These are phyloP conservation scores for Colletotrichum sp. DNA, from an alignment of 2,329 filamentous ascomycete genomes.

Conservation along the genomic window DNA sequence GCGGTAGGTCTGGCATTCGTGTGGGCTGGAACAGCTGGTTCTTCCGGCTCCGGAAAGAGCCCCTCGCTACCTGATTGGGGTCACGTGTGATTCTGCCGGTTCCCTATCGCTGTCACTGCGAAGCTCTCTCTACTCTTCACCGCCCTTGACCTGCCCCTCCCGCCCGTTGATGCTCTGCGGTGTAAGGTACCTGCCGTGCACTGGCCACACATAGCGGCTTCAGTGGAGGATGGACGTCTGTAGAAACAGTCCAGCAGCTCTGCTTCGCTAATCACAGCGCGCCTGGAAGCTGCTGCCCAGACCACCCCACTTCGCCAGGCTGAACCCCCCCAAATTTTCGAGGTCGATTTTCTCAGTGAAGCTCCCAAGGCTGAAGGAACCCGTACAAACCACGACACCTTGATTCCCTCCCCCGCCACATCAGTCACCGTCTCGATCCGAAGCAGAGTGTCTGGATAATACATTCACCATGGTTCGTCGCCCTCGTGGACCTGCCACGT, in stretches of 20 bases:
- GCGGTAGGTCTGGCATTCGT: not conserved
- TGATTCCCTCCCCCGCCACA: not conserved
- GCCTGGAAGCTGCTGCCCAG: slow-evolving; percentile 15
- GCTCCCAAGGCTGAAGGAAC: slow-evolving; percentile 20
- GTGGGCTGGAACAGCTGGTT: slow-evolving; percentile 13
- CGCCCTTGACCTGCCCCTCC: not conserved
- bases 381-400: slow-evolving; percentile 9
- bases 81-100: not conserved
- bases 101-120: not conserved
- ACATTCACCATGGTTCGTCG: slow-evolving; percentile 16
- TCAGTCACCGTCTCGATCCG: slow-evolving; percentile 7
- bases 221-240: slow-evolving; percentile 18
- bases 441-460: slow-evolving; percentile 13
- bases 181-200: not conserved
- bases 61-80: not conserved
- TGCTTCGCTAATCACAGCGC: slow-evolving; percentile 6
- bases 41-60: slow-evolving; percentile 7
- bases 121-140: not conserved
- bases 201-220: not conserved
- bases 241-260: slow-evolving; percentile 3
- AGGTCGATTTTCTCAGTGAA: slow-evolving; percentile 20
- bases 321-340: slow-evolving; percentile 22
- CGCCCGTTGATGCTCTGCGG: not conserved
- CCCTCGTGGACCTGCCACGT: not conserved
- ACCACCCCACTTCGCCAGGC: slow-evolving; percentile 19